Evolutionary conservation across 2,329 filamentous ascomycete species (phyloP).

Genomic region (Fusarium mexicanum): DNA sequence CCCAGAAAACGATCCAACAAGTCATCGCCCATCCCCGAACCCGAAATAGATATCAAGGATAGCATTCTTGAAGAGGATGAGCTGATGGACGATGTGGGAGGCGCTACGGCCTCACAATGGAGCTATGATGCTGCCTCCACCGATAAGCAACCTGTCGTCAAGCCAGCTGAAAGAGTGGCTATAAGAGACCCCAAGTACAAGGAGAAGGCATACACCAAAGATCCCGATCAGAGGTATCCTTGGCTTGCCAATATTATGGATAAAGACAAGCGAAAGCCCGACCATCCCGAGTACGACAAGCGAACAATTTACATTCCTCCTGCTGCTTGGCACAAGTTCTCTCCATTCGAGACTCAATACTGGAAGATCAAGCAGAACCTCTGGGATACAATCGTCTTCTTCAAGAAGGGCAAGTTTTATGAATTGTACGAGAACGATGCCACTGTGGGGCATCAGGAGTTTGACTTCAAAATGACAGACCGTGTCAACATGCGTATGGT

Average conservation of each 20-base stretch:
- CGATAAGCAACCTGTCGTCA: slow-evolving; percentile 50
- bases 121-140: slow-evolving; percentile 65
- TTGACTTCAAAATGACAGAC: slow-evolving; percentile 97
- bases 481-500: slow-evolving; percentile 99
- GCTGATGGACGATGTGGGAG: slow-evolving; percentile 64
- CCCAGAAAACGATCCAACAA: slow-evolving; percentile 71
- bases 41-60: slow-evolving; percentile 45
- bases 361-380: slow-evolving; percentile 99
- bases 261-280: slow-evolving; percentile 80
- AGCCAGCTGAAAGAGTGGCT: slow-evolving; percentile 43
- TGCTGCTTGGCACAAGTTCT: slow-evolving; percentile 81
- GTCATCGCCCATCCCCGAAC: slow-evolving; percentile 50
- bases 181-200: slow-evolving; percentile 53
- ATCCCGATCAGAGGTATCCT: slow-evolving; percentile 85
- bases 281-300: slow-evolving; percentile 89
- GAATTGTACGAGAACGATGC: slow-evolving; percentile 98
- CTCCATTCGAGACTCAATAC: slow-evolving; percentile 96
- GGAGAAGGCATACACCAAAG: slow-evolving; percentile 79
- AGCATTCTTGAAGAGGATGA: slow-evolving; percentile 64
- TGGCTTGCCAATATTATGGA: slow-evolving; percentile 91
- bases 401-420: slow-evolving; percentile 99
- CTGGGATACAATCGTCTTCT: slow-evolving; percentile 98
- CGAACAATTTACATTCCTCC: slow-evolving; percentile 91
- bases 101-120: slow-evolving; percentile 86
- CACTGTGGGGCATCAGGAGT: slow-evolving; percentile 93